A percentile compares a stretch with the other conserved stretches of the same genome.
phyloP scores from a whole-genome alignment of 179 eudicot species.

The Beta lomatogona region DNA sequence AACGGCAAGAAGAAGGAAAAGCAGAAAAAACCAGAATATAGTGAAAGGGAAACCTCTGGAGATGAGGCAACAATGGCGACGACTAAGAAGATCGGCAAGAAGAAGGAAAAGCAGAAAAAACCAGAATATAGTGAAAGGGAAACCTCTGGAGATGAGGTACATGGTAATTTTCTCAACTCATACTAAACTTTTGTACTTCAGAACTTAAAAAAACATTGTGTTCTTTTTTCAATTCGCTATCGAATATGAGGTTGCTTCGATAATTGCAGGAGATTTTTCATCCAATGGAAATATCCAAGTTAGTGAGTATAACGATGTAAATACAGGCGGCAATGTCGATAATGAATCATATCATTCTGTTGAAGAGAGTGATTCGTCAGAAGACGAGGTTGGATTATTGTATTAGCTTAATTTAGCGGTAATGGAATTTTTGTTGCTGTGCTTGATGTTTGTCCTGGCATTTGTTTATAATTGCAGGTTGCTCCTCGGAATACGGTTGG shows the following conservation, averaged over 20 bases:
- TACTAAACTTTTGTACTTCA: neutral
- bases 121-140: constrained; percentile 15
- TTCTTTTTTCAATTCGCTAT: too few relatives aligned
- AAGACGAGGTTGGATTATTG: constrained; percentile 71
- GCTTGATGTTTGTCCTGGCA: neutral
- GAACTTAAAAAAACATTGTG: too few relatives aligned
- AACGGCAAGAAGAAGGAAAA: neutral
- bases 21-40: constrained; percentile 18
- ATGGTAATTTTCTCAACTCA: constrained; percentile 32
- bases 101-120: constrained; percentile 18
- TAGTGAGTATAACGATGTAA: constrained; percentile 22
- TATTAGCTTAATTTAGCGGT: constrained; percentile 6
- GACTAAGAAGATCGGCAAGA: neutral
- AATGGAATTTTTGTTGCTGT: neutral
- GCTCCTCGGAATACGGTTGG: constrained; percentile 94
- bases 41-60: constrained; percentile 21
- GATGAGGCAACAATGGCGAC: constrained; percentile 1
- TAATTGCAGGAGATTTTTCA: constrained; percentile 32
- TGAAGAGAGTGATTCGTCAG: constrained; percentile 97
- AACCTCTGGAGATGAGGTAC: constrained; percentile 52
- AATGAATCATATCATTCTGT: constrained; percentile 34
- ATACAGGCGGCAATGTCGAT: constrained; percentile 44
- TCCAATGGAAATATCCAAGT: constrained; percentile 26
- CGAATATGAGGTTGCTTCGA: constrained; percentile 22
- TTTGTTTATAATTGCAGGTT: constrained; percentile 46